phyloP scores from a whole-genome alignment of 2,329 filamentous ascomycete genomes.

The Sphaceloma murrayae region DNA sequence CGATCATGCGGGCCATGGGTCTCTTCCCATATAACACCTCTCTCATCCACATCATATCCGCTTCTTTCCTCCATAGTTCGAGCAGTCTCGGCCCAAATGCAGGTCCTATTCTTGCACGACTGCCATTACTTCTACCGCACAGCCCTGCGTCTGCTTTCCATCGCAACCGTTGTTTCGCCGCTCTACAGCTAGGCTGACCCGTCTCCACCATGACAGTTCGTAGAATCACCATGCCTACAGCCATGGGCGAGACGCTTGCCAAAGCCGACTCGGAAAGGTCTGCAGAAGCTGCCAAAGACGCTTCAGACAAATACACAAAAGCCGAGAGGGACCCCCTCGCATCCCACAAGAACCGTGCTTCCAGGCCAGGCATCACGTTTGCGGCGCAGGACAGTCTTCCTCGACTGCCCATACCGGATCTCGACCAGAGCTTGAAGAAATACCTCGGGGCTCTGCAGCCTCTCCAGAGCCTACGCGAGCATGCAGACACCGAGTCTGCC shows the following conservation, averaged over 20 bases:
- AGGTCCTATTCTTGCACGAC: slow-evolving; percentile 79
- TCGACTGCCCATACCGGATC: slow-evolving; percentile 84
- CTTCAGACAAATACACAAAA: slow-evolving; percentile 39
- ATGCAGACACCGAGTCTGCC: slow-evolving; percentile 69
- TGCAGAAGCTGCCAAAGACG: slow-evolving; percentile 45
- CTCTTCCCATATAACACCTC: no score
- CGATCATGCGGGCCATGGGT: no score
- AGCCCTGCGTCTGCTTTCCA: slow-evolving; percentile 73
- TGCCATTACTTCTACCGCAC: slow-evolving; percentile 92
- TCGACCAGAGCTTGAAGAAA: slow-evolving; percentile 66
- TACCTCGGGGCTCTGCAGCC: slow-evolving; percentile 74
- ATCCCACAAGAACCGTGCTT: slow-evolving; percentile 43
- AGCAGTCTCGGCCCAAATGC: slow-evolving; percentile 20
- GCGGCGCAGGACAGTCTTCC: slow-evolving; percentile 79
- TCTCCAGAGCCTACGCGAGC: slow-evolving; percentile 70
- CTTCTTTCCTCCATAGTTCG: slow-evolving; percentile 1
- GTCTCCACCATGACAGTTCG: slow-evolving; percentile 51
- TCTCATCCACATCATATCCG: slow-evolving; percentile 5
- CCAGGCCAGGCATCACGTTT: slow-evolving; percentile 72
- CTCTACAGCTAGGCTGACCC: slow-evolving; percentile 55
- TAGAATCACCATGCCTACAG: slow-evolving; percentile 61
- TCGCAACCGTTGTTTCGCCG: slow-evolving; percentile 68
- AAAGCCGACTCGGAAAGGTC: slow-evolving; percentile 31
- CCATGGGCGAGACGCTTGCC: slow-evolving; percentile 61
- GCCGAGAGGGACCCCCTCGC: slow-evolving; percentile 41